These are phyloP conservation scores for Bimuria novae-zelandiae DNA, from an alignment of 2,329 filamentous ascomycete species.

Conservation along the genomic window DNA sequence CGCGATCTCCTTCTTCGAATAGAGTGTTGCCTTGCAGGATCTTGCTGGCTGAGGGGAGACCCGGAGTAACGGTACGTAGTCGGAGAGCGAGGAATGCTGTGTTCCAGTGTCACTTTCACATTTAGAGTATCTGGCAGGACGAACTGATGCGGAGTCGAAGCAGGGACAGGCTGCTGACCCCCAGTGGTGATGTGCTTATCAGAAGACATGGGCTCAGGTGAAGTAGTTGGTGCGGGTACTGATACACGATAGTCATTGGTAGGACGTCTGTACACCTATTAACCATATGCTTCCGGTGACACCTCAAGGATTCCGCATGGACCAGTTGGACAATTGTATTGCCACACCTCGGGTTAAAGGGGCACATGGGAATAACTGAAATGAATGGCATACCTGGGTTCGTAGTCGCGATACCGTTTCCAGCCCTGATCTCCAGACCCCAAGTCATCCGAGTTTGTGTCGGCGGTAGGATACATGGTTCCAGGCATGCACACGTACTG, in stretches of 20 bases:
- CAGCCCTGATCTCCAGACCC: not conserved
- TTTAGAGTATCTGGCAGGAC: conserved; percentile 31
- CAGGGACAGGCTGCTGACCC: conserved; percentile 1
- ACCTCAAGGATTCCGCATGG: too few species aligned
- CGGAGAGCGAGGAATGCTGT: conserved; percentile 19
- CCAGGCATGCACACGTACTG: conserved; percentile 54
- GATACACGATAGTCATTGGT: conserved; percentile 1
- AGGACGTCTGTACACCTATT: not conserved
- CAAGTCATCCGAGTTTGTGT: not conserved
- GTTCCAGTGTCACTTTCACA: conserved; percentile 35
- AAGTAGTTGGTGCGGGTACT: conserved; percentile 8
- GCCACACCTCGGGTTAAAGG: too few species aligned
- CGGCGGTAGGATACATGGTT: conserved; percentile 43
- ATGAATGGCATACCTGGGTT: conserved; percentile 7
- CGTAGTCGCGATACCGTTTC: conserved; percentile 4
- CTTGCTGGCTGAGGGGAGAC: conserved; percentile 20
- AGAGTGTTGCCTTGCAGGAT: conserved; percentile 24
- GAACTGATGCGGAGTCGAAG: conserved; percentile 20
- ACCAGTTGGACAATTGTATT: too few species aligned
- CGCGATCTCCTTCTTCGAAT: conserved; percentile 31
- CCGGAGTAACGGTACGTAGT: conserved; percentile 27
- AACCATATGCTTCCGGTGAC: too few species aligned
- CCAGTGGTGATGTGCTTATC: conserved; percentile 7
- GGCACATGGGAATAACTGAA: too few species aligned
- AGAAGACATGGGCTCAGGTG: conserved; percentile 13